Conservation (phyloP, 192 early-diverging fungal species). For the Coemansia furcata region DNA sequence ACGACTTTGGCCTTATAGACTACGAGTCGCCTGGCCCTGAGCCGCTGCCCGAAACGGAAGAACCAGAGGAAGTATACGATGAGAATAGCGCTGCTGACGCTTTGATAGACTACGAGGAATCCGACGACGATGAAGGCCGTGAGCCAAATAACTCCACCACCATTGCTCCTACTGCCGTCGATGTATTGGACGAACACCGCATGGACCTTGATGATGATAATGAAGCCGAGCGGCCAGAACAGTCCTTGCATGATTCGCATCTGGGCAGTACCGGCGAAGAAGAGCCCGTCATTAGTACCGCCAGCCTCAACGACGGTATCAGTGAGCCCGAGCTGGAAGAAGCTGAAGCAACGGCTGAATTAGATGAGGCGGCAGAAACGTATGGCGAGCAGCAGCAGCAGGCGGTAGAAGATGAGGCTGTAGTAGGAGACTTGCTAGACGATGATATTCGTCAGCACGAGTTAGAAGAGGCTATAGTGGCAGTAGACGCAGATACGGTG, state of each 20-base stretch:
- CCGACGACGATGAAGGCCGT: background rate
- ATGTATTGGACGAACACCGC: background rate
- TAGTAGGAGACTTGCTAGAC: no score
- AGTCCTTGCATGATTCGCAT: conserved; percentile 2
- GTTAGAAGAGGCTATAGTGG: no score
- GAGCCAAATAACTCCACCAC: background rate
- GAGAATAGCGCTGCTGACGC: background rate
- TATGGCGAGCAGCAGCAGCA: no score
- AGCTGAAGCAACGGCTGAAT: background rate
- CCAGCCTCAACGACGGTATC: background rate
- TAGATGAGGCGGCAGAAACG: background rate
- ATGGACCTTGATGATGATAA: background rate
- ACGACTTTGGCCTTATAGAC: conserved; percentile 48
- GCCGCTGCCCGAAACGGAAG: background rate
- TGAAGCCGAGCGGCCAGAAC: background rate
- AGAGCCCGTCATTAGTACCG: background rate
- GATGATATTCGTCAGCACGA: no score
- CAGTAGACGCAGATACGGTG: background rate
- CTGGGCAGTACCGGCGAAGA: background rate
- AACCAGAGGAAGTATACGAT: background rate
- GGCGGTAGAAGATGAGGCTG: no score
- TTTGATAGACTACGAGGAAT: conserved; percentile 34
- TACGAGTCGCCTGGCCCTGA: conserved; percentile 37
- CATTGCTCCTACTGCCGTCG: background rate
- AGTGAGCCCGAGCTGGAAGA: background rate